Base-by-base conservation (phyloP, 2,329 filamentous ascomycete species). In the Paecilomyces sp. region DNA sequence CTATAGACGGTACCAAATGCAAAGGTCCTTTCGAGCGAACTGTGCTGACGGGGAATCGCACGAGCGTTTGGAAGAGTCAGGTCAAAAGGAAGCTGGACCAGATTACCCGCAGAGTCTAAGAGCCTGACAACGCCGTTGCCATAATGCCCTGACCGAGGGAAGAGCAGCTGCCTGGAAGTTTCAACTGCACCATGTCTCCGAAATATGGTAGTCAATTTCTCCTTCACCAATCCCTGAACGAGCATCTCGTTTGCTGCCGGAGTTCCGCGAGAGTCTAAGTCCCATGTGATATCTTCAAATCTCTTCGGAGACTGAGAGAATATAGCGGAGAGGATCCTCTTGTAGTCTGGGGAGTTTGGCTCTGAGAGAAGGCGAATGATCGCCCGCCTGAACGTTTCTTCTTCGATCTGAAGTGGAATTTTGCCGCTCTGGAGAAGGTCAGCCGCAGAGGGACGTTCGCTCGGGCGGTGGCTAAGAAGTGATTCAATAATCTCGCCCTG, bases 71-170 rank as follows among this genome's bases (percentile, higher is more conserved):
- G 92, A 63, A 97, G 81, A 1, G 92, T 96, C 24, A 97, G 79
- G 72, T 99, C 94, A 68, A 91, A 97, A 0, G 94, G 94, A n/a
- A 99, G 78, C 71, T 99, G 94, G 7, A 97, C 80, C 1, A 97
- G 81, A n/a, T 89, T 93, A 2, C 93, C 94, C 62, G 88, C 90
- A 1, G 86, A 81, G 71, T 96, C 91, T 28, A 99, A 80, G 13
- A 97, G 76, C 62, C 90, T 88, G 15, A 95, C 89, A 13, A 89
- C 88, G 66, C 90, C 90, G 70, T 75, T 80, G 31, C 81, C 79
- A 69, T 97, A 97, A 69, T 93, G 87, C 9, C 84, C 81, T 0
- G 92, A 96, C 53, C 88, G 84, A 1, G 94, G 94, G 63, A 97
- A 91, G 3, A 97, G 79, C 31, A 85, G 82, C 63, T 87, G 88